These are phyloP conservation scores for Aureoboletus auriporus DNA, from an alignment of 768 basidiomycete genomes.

Conservation along the genomic window DNA sequence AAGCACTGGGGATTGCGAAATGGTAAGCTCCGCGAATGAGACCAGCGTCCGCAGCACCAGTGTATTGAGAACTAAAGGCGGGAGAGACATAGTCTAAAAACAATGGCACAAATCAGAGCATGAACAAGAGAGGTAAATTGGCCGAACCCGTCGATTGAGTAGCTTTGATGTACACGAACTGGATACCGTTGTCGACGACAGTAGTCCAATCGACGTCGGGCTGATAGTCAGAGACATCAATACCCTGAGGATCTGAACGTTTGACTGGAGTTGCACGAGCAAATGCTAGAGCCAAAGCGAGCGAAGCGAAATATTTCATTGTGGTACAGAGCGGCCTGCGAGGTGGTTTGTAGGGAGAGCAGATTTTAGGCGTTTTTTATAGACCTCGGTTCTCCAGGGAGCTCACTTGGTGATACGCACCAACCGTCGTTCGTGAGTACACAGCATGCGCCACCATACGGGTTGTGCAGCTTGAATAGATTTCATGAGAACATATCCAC, in stretches of 20 bases:
- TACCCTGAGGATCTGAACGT: conserved; percentile 43
- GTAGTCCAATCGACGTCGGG: conserved; percentile 46
- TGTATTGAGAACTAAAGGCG: conserved; percentile 46
- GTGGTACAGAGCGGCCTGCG: too few species aligned
- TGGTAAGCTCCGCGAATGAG: conserved; percentile 63
- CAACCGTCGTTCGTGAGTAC: too few species aligned
- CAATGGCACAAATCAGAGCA: background rate
- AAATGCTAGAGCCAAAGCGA: conserved; percentile 13
- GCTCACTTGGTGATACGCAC: too few species aligned
- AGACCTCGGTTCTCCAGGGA: too few species aligned
- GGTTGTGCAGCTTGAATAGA: conserved; percentile 1
- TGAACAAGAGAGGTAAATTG: background rate
- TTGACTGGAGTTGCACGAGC: conserved; percentile 13
- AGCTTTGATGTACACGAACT: conserved; percentile 64
- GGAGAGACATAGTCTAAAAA: conserved; percentile 21
- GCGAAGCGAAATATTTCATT: conserved; percentile 20
- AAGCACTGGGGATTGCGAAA: conserved; percentile 52
- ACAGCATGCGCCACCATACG: too few species aligned
- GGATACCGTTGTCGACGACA: conserved; percentile 47
- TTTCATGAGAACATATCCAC: conserved; percentile 1
- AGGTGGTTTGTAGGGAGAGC: too few species aligned
- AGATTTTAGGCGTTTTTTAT: too few species aligned
- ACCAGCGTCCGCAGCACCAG: conserved; percentile 49
- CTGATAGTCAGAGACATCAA: conserved; percentile 55
- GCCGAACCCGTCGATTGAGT: conserved; percentile 55